These are phyloP conservation scores for Magnolia sinica DNA, from an alignment of 164 flowering plant genomes.

Conservation along the genomic window DNA sequence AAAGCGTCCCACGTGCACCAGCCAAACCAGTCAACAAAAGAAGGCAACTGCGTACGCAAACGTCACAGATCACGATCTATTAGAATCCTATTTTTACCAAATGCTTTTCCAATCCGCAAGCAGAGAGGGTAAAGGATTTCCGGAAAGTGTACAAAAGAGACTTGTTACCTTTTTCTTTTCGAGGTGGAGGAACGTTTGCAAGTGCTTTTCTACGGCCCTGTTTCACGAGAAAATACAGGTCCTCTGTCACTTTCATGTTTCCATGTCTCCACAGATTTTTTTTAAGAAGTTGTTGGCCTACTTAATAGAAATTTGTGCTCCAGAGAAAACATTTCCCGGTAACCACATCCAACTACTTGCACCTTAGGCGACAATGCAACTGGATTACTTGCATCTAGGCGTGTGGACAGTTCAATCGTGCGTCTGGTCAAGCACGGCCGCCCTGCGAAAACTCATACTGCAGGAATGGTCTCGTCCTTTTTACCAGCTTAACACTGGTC, in stretches of 20 bases:
- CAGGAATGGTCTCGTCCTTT: too few relatives aligned
- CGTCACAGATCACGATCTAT: not conserved
- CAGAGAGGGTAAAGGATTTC: not conserved
- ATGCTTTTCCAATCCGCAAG: not conserved
- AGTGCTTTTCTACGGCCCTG: conserved; percentile 83
- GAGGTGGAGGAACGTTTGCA: conserved; percentile 79
- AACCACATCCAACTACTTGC: too few relatives aligned
- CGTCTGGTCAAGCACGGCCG: too few relatives aligned
- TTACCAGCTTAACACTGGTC: too few relatives aligned
- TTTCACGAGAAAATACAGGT: conserved; percentile 15
- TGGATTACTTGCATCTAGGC: too few relatives aligned
- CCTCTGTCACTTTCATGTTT: not conserved
- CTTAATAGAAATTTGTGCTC: not conserved
- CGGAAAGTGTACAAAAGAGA: not conserved
- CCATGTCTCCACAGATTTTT: not conserved
- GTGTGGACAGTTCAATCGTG: too few relatives aligned
- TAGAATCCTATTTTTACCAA: not conserved
- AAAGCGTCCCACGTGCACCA: conserved; percentile 99
- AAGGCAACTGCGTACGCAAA: conserved; percentile 53
- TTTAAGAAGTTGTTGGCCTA: not conserved
- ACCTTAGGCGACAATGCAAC: too few relatives aligned
- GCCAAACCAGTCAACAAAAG: conserved; percentile 94
- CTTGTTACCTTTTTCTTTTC: conserved; percentile 82
- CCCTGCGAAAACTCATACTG: too few relatives aligned
- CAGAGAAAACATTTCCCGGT: too few relatives aligned